A percentile compares a stretch with the other conserved stretches of the same genome.
phyloP scores from a whole-genome alignment of 768 basidiomycete genomes.

The Daedalea quercina region DNA sequence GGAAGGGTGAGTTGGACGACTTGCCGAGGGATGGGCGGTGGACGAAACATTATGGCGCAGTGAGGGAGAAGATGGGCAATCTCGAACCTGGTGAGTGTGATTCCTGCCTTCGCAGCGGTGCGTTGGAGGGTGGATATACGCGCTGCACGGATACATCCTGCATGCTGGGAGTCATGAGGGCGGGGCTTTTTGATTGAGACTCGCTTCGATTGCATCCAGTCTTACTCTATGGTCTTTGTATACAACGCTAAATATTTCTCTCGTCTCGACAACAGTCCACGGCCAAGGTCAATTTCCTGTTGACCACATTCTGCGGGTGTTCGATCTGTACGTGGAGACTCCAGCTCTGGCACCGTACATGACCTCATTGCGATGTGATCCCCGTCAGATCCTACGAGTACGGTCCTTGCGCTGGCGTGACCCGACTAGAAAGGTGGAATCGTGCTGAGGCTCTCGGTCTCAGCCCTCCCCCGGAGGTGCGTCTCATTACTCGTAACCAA shows the following conservation, averaged over 20 bases:
- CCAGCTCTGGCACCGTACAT: neutral
- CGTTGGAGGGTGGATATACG: neutral
- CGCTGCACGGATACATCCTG: neutral
- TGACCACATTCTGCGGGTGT: slow-evolving; percentile 64
- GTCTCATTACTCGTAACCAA: slow-evolving; percentile 13
- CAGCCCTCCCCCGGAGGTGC: slow-evolving; percentile 72
- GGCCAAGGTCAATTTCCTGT: slow-evolving; percentile 52
- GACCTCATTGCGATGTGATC: slow-evolving; percentile 2
- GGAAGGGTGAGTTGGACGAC: slow-evolving; percentile 4
- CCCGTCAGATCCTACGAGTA: slow-evolving; percentile 61
- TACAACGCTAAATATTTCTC: neutral
- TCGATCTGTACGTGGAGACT: neutral
- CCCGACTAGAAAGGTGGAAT: slow-evolving; percentile 85
- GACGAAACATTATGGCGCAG: slow-evolving; percentile 40
- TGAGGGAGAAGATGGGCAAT: slow-evolving; percentile 47
- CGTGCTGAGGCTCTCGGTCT: slow-evolving; percentile 74
- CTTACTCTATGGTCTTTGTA: too few relatives aligned
- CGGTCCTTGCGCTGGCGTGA: slow-evolving; percentile 73
- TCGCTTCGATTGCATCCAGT: too few relatives aligned
- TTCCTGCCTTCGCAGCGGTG: neutral
- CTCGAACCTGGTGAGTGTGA: slow-evolving; percentile 50
- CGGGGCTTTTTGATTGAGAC: too few relatives aligned
- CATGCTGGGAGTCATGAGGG: too few relatives aligned
- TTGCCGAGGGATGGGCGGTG: slow-evolving; percentile 27
- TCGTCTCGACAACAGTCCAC: slow-evolving; percentile 45